Base-by-base conservation (phyloP, 2,329 filamentous ascomycete species). In the Ceratocystiopsis sp. region DNA sequence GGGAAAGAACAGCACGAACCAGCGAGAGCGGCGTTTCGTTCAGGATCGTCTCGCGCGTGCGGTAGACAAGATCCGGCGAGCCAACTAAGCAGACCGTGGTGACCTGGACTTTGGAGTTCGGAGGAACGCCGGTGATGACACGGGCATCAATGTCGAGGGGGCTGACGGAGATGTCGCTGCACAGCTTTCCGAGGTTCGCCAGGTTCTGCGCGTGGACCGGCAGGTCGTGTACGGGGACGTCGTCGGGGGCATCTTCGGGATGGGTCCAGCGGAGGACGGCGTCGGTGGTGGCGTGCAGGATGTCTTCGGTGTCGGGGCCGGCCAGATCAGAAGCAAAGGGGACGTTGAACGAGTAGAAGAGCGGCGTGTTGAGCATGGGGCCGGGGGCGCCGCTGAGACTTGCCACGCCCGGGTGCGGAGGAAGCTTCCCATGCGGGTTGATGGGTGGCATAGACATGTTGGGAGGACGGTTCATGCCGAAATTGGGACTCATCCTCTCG, bases 311-410 rank as follows among this genome's bases (percentile, higher is more conserved):
- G 56, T 96, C 86, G 50, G 91, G 91, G 33, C 91, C 91, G 49
- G 84, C 75, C 48, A 98, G 77, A 55, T 89, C 89, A 50, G 84
- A 93, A 53, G 86, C 80, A 64, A 96, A 95, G 48, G 91, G 91
- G 40, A 98, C 82, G 59, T 95, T 96, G 77, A 98, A 96, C 51
- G 85, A 89, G 60, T 94, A 80, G 62, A 93, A 85, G 61, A 96
- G 84, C 51, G 77, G 78, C 42, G 79, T 70, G 59, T 89, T 82
- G 57, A 80, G 72, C 49, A 79, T 69, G 51, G 81, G 78, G 54
- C 78, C 69, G 57, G 76, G 66, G 57, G 76, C 66, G 49, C 65
- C 60, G 49, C 25, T 29, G 6, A 29, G 10, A 2, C 5, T 7
- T 2, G 25, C 6, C 9, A 29, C 25, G 25, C 25, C 25, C 25